Evolutionary conservation across 139 green algal species (phyloP).

Genomic region (Closterium sp.): DNA sequence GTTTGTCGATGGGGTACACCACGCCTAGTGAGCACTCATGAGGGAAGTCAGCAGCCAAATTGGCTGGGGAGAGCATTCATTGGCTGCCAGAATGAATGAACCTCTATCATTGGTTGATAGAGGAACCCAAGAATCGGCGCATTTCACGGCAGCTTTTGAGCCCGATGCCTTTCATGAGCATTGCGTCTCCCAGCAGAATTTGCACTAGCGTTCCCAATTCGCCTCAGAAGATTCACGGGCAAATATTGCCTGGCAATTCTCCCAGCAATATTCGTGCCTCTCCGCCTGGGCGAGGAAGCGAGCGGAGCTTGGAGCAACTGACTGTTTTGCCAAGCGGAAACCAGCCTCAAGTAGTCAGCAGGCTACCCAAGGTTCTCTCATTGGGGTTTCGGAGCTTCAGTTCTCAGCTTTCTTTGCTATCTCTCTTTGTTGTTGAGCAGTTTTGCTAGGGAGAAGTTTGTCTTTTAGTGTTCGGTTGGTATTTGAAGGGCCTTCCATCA

Average conservation of each 20-base stretch:
- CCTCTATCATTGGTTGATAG: not conserved
- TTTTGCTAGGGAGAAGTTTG: not conserved
- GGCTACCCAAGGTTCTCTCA: not conserved
- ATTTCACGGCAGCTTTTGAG: not conserved
- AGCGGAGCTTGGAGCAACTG: not conserved
- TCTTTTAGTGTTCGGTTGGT: not conserved
- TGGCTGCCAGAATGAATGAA: not conserved
- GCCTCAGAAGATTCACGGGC: not conserved
- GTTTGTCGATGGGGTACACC: not conserved
- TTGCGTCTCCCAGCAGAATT: not conserved
- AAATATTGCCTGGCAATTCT: not conserved
- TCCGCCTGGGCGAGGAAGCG: not conserved
- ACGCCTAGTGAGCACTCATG: not conserved
- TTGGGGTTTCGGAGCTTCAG: not conserved
- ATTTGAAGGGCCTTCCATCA: not conserved
- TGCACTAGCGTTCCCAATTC: not conserved
- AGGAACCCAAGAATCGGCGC: not conserved
- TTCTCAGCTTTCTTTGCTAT: not conserved
- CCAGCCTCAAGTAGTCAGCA: not conserved
- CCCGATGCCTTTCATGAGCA: not conserved
- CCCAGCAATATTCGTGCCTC: not conserved
- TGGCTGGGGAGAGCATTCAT: not conserved
- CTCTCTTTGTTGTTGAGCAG: not conserved
- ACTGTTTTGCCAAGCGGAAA: not conserved
- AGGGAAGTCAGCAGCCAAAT: not conserved